Conservation (phyloP, 1,284 basidiomycete species). For the Calocybe gambosa region DNA sequence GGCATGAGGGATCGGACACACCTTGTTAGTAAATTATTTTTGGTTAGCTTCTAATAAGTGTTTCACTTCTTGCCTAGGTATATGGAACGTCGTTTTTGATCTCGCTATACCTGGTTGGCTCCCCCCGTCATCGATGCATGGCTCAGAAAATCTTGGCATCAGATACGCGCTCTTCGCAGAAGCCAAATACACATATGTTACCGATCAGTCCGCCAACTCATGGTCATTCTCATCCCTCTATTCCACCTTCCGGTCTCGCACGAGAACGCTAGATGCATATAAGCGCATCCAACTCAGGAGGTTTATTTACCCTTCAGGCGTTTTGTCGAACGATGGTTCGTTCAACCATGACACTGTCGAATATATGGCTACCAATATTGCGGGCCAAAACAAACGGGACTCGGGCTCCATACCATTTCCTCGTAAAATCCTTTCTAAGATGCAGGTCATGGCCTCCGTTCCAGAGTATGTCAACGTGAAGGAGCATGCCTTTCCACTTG, state of each 20-base stretch:
- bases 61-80: conserved; percentile 23
- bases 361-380: conserved; percentile 36
- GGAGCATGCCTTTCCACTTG: conserved; percentile 42
- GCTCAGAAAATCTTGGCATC: conserved; percentile 46
- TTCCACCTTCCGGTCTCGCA: conserved; percentile 37
- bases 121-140: conserved; percentile 49
- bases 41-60: conserved; percentile 2
- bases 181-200: conserved; percentile 47
- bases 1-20: conserved; percentile 43
- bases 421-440: conserved; percentile 45
- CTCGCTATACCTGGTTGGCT: conserved; percentile 74
- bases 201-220: conserved; percentile 28
- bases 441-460: conserved; percentile 56
- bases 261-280: conserved; percentile 29
- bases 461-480: conserved; percentile 48
- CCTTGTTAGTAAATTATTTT: conserved; percentile 32
- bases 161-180: conserved; percentile 64
- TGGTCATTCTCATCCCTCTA: conserved; percentile 46
- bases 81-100: conserved; percentile 69
- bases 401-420: conserved; percentile 33
- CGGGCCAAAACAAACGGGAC: conserved; percentile 8
- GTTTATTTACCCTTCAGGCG: conserved; percentile 33
- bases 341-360: conserved; percentile 25
- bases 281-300: conserved; percentile 40
- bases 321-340: conserved; percentile 18